These are phyloP conservation scores for Myriosclerotinia curreyana DNA, from an alignment of 2,329 filamentous ascomycete species.

Conservation along the genomic window DNA sequence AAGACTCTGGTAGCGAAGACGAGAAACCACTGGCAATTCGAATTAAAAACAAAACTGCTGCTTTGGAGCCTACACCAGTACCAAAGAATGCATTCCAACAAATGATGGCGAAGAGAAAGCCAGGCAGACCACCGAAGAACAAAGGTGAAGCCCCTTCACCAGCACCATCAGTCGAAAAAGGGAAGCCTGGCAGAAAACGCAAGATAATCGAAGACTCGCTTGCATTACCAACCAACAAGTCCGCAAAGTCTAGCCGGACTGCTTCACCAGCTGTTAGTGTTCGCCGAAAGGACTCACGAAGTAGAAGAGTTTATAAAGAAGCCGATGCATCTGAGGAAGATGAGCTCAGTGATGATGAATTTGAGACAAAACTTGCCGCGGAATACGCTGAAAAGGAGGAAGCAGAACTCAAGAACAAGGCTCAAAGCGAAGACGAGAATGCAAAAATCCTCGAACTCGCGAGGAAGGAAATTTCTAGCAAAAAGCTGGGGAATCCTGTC, in stretches of 20 bases:
- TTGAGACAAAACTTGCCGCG: slow-evolving; percentile 72
- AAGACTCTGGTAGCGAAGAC: slow-evolving; percentile 35
- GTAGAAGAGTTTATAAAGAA: slow-evolving; percentile 48
- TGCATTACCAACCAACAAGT: slow-evolving; percentile 58
- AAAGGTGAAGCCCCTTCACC: slow-evolving; percentile 1
- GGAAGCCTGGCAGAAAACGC: slow-evolving; percentile 53
- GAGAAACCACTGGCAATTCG: slow-evolving; percentile 33
- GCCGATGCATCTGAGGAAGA: slow-evolving; percentile 60
- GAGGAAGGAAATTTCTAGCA: slow-evolving; percentile 79
- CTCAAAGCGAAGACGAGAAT: slow-evolving; percentile 56
- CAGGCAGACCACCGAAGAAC: slow-evolving; percentile 14
- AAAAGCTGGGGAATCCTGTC: slow-evolving; percentile 89
- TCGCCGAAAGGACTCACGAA: slow-evolving; percentile 44
- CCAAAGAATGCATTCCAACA: slow-evolving; percentile 48
- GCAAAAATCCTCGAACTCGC: slow-evolving; percentile 71
- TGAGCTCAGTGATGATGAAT: slow-evolving; percentile 74
- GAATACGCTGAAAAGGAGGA: slow-evolving; percentile 50
- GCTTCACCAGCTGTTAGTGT: slow-evolving; percentile 62
- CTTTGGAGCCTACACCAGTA: slow-evolving; percentile 17
- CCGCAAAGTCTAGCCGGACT: slow-evolving; percentile 67
- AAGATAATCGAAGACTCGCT: slow-evolving; percentile 45
- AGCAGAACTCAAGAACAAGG: slow-evolving; percentile 50
- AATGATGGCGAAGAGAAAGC: slow-evolving; percentile 39
- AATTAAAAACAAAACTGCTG: slow-evolving; percentile 30
- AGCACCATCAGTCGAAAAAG: neutral